A percentile compares a stretch with the other conserved stretches of the same genome.
Evolutionary conservation across 2,329 filamentous ascomycete genomes (phyloP).

Genomic region (Talaromyces sp.): DNA sequence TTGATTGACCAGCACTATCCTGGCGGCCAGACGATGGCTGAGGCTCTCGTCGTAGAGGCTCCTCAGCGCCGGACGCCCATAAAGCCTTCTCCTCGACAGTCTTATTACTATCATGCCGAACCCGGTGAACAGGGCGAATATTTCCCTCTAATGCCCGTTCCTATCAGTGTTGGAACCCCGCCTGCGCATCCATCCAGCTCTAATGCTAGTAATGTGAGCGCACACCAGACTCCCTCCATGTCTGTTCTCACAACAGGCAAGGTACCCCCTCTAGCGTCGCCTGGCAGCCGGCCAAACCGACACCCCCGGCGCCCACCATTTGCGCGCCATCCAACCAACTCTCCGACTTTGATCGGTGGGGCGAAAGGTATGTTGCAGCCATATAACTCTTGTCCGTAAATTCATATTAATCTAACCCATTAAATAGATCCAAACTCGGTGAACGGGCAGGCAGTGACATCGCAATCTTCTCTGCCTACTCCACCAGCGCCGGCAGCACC

Average conservation of each 20-base stretch:
- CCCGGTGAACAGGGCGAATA: slow-evolving; percentile 73
- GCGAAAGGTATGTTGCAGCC: slow-evolving; percentile 31
- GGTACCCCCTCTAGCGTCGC: slow-evolving; percentile 74
- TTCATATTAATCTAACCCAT: not conserved
- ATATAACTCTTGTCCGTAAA: not conserved
- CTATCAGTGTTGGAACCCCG: slow-evolving; percentile 32
- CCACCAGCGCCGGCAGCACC: slow-evolving; percentile 27
- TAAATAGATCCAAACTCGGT: slow-evolving; percentile 21
- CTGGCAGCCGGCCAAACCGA: slow-evolving; percentile 59
- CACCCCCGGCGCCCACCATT: slow-evolving; percentile 52
- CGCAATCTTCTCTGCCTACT: slow-evolving; percentile 27
- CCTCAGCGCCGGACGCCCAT: slow-evolving; percentile 66
- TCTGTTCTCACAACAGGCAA: slow-evolving; percentile 76
- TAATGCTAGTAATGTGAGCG: slow-evolving; percentile 35
- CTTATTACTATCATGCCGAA: slow-evolving; percentile 50
- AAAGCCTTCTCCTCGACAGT: slow-evolving; percentile 65
- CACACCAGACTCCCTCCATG: slow-evolving; percentile 59
- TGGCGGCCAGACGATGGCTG: slow-evolving; percentile 78
- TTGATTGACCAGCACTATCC: slow-evolving; percentile 80
- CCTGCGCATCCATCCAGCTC: slow-evolving; percentile 39
- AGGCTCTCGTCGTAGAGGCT: slow-evolving; percentile 87
- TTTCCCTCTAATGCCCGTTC: slow-evolving; percentile 65
- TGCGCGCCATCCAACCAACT: slow-evolving; percentile 70
- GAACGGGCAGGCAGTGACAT: slow-evolving; percentile 20
- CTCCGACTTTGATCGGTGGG: slow-evolving; percentile 63